Percentiles rank a stretch among this genome's conserved stretches.
Evolutionary conservation across 2,329 filamentous ascomycete genomes (phyloP).

Genomic region (Metarhizium guizhouense): DNA sequence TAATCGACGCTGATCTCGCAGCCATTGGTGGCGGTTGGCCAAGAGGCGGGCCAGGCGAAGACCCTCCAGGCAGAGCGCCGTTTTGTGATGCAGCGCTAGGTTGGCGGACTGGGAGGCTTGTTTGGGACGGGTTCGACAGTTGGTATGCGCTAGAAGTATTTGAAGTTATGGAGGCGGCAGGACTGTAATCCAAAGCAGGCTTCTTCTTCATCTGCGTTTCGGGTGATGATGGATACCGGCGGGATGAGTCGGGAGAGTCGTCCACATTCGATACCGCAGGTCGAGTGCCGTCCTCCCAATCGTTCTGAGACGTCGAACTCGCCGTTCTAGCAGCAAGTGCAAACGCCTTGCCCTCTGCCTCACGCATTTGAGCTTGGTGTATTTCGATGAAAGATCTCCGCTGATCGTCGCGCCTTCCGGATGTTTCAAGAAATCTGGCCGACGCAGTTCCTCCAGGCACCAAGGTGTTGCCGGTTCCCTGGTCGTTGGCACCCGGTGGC

Average conservation of each 20-base stretch:
- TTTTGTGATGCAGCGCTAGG: constrained; percentile 17
- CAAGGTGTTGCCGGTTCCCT: constrained; percentile 12
- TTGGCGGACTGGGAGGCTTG: constrained; percentile 12
- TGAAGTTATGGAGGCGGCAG: constrained; percentile 28
- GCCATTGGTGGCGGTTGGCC: constrained; percentile 13
- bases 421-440: constrained; percentile 34
- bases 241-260: constrained; percentile 18
- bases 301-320: constrained; percentile 23
- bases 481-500: neutral
- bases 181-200: constrained; percentile 29
- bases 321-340: constrained; percentile 35
- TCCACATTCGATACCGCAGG: constrained; percentile 9
- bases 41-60: constrained; percentile 2
- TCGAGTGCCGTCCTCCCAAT: constrained; percentile 21
- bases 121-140: constrained; percentile 10
- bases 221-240: constrained; percentile 18
- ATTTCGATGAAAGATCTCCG: constrained; percentile 50
- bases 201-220: constrained; percentile 16
- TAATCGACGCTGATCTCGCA: constrained; percentile 25
- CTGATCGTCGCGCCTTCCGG: constrained; percentile 37
- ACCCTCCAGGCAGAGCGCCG: constrained; percentile 5
- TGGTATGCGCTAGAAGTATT: constrained; percentile 20
- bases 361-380: constrained; percentile 50
- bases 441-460: constrained; percentile 24
- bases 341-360: constrained; percentile 51